Percentiles rank a stretch among this genome's conserved stretches.
These are phyloP conservation scores for Rhododendron griersonianum DNA, from an alignment of 148 eudicot genomes.

Conservation along the genomic window DNA sequence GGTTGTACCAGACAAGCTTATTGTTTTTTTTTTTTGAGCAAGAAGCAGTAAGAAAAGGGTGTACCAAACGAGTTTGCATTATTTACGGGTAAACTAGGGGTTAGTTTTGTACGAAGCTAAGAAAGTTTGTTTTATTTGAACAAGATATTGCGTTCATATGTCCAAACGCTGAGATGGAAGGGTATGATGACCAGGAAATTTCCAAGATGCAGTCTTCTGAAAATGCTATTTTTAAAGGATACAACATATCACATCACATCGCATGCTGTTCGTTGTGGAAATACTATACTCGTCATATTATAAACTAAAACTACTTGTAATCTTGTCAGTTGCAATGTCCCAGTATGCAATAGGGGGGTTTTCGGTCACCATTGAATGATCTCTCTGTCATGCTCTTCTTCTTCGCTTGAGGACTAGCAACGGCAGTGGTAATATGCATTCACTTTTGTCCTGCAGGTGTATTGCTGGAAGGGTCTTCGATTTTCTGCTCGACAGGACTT, in stretches of 20 bases:
- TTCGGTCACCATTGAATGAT: background rate
- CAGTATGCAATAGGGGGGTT: background rate
- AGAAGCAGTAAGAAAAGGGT: background rate
- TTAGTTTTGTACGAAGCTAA: background rate
- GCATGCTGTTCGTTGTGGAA: background rate
- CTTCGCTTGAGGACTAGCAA: background rate
- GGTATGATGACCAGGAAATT: background rate
- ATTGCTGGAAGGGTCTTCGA: slow-evolving; percentile 98
- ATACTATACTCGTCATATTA: background rate
- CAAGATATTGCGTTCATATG: background rate
- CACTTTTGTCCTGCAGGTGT: slow-evolving; percentile 51
- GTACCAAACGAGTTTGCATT: background rate
- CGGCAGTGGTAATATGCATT: background rate
- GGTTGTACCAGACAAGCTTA: background rate
- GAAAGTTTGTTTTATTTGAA: background rate
- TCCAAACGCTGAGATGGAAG: background rate
- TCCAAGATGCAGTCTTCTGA: background rate
- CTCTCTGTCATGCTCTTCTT: background rate
- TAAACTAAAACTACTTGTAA: background rate
- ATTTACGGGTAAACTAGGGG: background rate
- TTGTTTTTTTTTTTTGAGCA: background rate
- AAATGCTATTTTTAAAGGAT: background rate
- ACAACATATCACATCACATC: background rate
- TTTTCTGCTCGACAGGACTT: slow-evolving; percentile 93
- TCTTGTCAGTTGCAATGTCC: background rate